Percentiles rank a stretch among this genome's conserved stretches.
These are phyloP conservation scores for Fusarium cicatricum DNA, from an alignment of 2,329 filamentous ascomycete genomes.

Conservation along the genomic window DNA sequence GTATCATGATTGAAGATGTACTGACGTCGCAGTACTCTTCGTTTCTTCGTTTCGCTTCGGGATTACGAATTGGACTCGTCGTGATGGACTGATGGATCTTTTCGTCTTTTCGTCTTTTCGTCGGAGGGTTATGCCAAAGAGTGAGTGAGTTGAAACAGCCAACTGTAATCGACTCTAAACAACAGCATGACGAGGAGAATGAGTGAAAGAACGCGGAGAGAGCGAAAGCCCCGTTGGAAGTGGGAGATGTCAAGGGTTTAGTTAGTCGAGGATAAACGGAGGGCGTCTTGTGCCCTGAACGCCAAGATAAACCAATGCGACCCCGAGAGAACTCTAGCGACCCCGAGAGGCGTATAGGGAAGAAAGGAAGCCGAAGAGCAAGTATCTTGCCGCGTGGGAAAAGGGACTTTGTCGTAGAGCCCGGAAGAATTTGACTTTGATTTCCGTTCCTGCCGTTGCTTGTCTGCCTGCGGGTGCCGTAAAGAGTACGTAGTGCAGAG, in stretches of 20 bases:
- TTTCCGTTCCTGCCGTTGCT: slow-evolving; percentile 38
- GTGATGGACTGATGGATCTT: no score
- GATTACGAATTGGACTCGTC: slow-evolving; percentile 9
- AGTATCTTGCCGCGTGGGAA: slow-evolving; percentile 8
- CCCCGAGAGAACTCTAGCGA: background rate
- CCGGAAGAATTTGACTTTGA: slow-evolving; percentile 36
- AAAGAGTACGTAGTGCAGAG: no score
- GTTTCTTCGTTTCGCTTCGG: background rate
- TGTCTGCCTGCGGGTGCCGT: background rate
- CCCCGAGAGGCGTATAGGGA: background rate
- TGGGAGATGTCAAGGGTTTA: slow-evolving; percentile 14
- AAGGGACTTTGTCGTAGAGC: background rate
- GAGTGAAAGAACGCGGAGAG: background rate
- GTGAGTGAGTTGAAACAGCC: slow-evolving; percentile 4
- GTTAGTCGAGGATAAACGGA: slow-evolving; percentile 3
- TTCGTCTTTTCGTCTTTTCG: slow-evolving; percentile 6
- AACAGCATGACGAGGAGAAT: slow-evolving; percentile 14
- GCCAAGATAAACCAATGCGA: slow-evolving; percentile 19
- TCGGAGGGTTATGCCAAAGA: slow-evolving; percentile 1
- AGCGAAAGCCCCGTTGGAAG: background rate
- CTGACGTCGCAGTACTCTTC: background rate
- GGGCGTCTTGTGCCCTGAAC: background rate
- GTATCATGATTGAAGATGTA: slow-evolving; percentile 29
- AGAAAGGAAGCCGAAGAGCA: background rate
- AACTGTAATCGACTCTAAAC: slow-evolving; percentile 8